Evolutionary conservation across 805 yeast species (phyloP), one percentile per base, ranked within the genome.

Genomic region (Lipomyces spencermartinsiae): DNA sequence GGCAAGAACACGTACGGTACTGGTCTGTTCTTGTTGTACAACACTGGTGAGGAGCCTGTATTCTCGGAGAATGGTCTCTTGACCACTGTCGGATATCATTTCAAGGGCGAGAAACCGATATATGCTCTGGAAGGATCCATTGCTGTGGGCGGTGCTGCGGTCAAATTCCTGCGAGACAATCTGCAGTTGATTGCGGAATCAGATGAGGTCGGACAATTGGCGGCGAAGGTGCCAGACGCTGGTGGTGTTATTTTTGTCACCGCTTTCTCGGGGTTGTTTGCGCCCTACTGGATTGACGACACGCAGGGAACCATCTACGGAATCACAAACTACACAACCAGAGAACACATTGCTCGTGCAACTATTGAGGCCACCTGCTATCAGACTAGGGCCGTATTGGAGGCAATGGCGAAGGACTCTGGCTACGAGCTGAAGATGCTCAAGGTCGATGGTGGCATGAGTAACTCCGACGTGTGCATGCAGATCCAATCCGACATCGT

Each of bases 1-100:
- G 97, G 97, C 58, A 93, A 93, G 80, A 92, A 97, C 83, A 93
- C 98, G 10, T 93, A 93, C 76, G 98, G 98, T 71, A 93, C 98
- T 1, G 98, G 98, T 70, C 91, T 97, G 78, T 93, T 93, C 83
- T 80, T 93, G 70, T 83, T 94, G 71, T 92, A 90, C 83, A 93
- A 93, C 80, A 91, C 97, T 1, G 98, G 98, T 67, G 79, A 82
- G 58, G 79, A 83, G 62, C 89, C 92, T 67, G 84, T 92, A 75
- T 84, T 89, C 46, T 87, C 93, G 43, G 83, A 86, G 46, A 88
- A 90, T 76, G 98, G 97, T 60, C 88, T 96, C 14, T 83, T 93
- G 73, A 93, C 97, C 56, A 93, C 98, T 0, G 85, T 93, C 63
- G 97, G 94, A 1, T 94, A 85, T 82, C 92, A 97, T 91, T 90